Evolutionary conservation across 306 rosid species (phyloP).

Genomic region (Lablab purpureus): DNA sequence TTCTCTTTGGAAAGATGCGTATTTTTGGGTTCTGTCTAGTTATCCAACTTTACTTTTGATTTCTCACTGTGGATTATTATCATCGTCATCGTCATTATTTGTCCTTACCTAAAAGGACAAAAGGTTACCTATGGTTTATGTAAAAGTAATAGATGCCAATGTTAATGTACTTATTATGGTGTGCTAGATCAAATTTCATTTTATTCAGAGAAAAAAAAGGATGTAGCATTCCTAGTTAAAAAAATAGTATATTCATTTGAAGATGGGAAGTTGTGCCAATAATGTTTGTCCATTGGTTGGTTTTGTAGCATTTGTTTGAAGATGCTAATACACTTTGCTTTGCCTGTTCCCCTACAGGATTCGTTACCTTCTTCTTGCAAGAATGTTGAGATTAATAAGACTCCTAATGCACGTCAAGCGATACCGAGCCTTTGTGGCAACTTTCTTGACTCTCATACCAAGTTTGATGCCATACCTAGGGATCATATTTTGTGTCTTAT

Average conservation of each 20-base stretch:
- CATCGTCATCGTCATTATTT: neutral
- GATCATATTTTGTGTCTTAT: constrained; percentile 81
- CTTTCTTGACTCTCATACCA: constrained; percentile 91
- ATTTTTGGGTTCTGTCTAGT: constrained; percentile 16
- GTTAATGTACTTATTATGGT: neutral
- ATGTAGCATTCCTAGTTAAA: neutral
- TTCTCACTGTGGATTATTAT: neutral
- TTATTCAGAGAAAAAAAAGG: constrained; percentile 9
- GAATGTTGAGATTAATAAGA: constrained; percentile 92
- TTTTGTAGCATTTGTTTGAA: constrained; percentile 28
- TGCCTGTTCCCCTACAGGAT: constrained; percentile 69
- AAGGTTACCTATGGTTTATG: neutral
- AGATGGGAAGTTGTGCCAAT: constrained; percentile 10
- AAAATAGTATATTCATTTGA: constrained; percentile 24
- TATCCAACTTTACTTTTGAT: constrained; percentile 2
- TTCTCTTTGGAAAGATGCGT: constrained; percentile 12
- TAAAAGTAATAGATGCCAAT: constrained; percentile 9
- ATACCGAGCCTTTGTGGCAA: constrained; percentile 89
- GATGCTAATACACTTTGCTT: constrained; percentile 25
- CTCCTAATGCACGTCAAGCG: constrained; percentile 83
- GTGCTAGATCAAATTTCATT: constrained; percentile 35
- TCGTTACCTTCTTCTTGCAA: constrained; percentile 96
- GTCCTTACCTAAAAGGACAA: constrained; percentile 7
- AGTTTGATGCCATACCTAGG: constrained; percentile 99
- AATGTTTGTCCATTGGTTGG: constrained; percentile 28